phyloP scores from a whole-genome alignment of 2,329 filamentous ascomycete species.

The Cryoendolithus antarcticus region DNA sequence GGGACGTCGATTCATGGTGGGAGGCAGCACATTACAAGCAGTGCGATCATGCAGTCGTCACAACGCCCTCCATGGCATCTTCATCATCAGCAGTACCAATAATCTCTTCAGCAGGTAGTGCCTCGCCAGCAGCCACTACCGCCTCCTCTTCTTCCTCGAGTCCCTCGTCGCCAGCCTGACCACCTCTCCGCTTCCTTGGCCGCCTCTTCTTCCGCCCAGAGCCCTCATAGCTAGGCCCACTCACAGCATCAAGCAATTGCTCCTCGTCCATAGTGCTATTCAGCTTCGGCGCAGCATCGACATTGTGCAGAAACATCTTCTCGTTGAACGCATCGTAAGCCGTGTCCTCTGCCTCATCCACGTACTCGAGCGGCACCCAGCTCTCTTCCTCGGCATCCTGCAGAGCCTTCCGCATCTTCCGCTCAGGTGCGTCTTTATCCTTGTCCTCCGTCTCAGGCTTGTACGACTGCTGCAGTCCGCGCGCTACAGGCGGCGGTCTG shows the following conservation, averaged over 20 bases:
- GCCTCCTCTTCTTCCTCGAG: conserved; percentile 2
- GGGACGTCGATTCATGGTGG: too few relatives aligned
- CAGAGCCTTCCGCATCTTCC: conserved; percentile 52
- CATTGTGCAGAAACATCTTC: conserved; percentile 49
- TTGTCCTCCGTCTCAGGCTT: conserved; percentile 42
- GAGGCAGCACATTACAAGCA: too few relatives aligned
- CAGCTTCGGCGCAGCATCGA: conserved; percentile 35
- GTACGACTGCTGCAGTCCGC: conserved; percentile 14
- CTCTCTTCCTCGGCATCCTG: conserved; percentile 66
- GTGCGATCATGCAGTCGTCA: not conserved
- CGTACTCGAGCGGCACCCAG: conserved; percentile 70
- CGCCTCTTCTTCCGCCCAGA: conserved; percentile 27
- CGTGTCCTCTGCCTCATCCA: conserved; percentile 64
- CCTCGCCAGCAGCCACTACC: conserved; percentile 7
- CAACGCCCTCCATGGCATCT: conserved; percentile 6
- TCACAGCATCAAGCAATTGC: conserved; percentile 52
- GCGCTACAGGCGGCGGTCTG: conserved; percentile 29
- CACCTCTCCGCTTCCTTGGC: conserved; percentile 11
- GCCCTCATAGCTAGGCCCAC: conserved; percentile 34
- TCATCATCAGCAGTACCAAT: conserved; percentile 8
- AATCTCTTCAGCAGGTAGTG: conserved; percentile 3
- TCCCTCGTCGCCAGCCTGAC: not conserved
- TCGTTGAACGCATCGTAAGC: conserved; percentile 67
- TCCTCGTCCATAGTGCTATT: conserved; percentile 44
- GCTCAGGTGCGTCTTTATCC: conserved; percentile 54